A percentile compares a stretch with the other conserved stretches of the same genome.
Evolutionary conservation across 192 early-diverging fungal species (phyloP).

Genomic region (Umbelopsis ramanniana): DNA sequence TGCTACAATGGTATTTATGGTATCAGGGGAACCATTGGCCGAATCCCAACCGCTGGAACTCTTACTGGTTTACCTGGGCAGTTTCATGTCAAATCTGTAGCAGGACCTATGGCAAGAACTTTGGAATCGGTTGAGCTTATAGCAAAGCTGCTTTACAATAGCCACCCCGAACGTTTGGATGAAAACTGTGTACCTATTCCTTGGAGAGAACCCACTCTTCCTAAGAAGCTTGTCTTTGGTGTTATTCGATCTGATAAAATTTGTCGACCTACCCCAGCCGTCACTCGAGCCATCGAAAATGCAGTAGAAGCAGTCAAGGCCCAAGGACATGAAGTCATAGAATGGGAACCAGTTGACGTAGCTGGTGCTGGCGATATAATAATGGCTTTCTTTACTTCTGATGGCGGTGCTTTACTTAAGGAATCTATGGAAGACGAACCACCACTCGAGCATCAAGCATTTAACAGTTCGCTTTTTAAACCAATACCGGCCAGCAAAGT

Average conservation of each 20-base stretch:
- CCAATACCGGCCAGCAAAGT: neutral
- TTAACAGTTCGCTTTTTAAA: neutral
- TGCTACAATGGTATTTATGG: slow-evolving; percentile 8
- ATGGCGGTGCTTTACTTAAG: neutral
- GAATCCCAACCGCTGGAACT: neutral
- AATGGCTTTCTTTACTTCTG: neutral
- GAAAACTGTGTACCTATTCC: neutral
- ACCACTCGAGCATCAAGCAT: neutral
- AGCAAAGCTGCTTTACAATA: neutral
- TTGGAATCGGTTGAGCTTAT: neutral
- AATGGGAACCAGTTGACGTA: neutral
- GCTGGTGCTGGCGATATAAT: neutral
- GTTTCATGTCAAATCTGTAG: neutral
- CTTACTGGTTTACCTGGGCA: neutral
- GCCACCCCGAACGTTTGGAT: neutral
- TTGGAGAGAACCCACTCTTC: slow-evolving; percentile 7
- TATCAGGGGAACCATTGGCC: neutral
- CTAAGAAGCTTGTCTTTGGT: neutral
- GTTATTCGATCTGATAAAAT: neutral
- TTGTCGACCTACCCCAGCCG: slow-evolving; percentile 5
- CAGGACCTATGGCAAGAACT: neutral
- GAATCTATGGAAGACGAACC: slow-evolving; percentile 1
- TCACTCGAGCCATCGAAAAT: neutral
- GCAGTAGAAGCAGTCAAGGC: neutral
- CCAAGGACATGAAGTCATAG: slow-evolving; percentile 7